Evolutionary conservation across 345 rosid genomes (phyloP).

Genomic region (Xanthoceras sorbifolium): DNA sequence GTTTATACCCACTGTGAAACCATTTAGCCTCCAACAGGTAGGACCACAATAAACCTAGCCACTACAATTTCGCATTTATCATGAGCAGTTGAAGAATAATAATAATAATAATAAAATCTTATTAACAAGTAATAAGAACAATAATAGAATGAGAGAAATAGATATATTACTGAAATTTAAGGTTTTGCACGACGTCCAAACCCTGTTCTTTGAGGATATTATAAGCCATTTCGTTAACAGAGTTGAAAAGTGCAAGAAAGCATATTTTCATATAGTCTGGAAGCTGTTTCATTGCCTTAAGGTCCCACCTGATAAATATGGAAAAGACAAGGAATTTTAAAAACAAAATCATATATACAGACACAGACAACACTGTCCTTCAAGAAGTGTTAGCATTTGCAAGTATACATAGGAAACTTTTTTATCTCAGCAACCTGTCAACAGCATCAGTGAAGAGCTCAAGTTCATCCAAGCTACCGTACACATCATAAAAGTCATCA

Average conservation of each 20-base stretch:
- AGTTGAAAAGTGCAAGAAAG: conserved; percentile 29
- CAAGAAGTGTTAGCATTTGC: too few relatives aligned
- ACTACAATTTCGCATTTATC: neutral
- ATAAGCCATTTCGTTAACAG: conserved; percentile 26
- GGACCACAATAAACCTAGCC: too few relatives aligned
- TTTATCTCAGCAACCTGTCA: conserved; percentile 7
- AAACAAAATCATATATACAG: too few relatives aligned
- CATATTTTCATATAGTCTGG: conserved; percentile 37
- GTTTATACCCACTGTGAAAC: neutral
- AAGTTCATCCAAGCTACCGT: conserved; percentile 16
- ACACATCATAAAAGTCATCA: conserved; percentile 8
- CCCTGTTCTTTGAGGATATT: conserved; percentile 19
- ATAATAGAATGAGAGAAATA: too few relatives aligned
- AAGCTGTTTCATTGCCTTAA: conserved; percentile 12
- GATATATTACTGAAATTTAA: conserved; percentile 21
- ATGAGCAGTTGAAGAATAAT: too few relatives aligned
- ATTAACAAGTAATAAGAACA: too few relatives aligned
- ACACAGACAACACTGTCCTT: too few relatives aligned
- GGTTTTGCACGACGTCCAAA: conserved; percentile 3
- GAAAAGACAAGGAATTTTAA: neutral
- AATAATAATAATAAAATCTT: too few relatives aligned
- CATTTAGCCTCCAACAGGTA: conserved; percentile 38
- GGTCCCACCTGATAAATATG: conserved; percentile 35
- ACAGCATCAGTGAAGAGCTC: neutral
- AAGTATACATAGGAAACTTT: neutral